Evolutionary conservation across 495 filamentous ascomycete genomes (phyloP), one percentile per base, ranked within the genome.

Genomic region (Aspergillus avenaceus): DNA sequence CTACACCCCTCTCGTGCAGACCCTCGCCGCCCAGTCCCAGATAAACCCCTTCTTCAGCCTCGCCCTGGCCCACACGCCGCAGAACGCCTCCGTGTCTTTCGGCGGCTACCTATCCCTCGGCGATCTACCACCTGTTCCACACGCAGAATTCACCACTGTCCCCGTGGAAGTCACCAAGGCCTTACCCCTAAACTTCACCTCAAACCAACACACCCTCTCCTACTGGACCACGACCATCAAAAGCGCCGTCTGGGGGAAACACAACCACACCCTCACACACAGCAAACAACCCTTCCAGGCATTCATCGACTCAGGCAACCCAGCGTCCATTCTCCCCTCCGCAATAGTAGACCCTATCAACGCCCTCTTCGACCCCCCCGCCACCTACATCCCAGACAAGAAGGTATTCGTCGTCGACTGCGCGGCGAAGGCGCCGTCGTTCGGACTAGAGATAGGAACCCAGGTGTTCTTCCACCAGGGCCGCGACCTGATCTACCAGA

Each of bases 231-330:
- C 51, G 0, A 60, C 65, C 16, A 43, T 69, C 13, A n/a, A 22
- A 0, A 27, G 27, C 1, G 51, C 56, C 2, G 28, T 31, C 9
- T 31, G 28, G 28, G 3, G 8, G n/a, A 6, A 18, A 37, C 2
- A 14, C 29, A 8, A 31, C 18, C 25, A 45, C 4, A 7, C 41
- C n/a, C 16, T 45, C 5, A 54, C 47, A 4, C 49, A 47, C 8
- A 60, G 64, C 28, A 32, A 24, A 11, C 58, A 54, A 11, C 45
- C 57, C 1, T 66, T 59, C 43, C 63, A 66, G 45, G 80, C 77
- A 0, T 82, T 85, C 56, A 74, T 89, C 48, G 87, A 91, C 66
- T 79, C 85, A 0, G 87, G 87, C 26, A 88, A 86, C 5, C 78
- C 81, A 0, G 78, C 80, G 53, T 77, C 80, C 19, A 81, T 84